Evolutionary conservation across 352 stramenopile species (phyloP), one percentile per base, ranked within the genome.

Genomic region (Thalassiosira pacifica): DNA sequence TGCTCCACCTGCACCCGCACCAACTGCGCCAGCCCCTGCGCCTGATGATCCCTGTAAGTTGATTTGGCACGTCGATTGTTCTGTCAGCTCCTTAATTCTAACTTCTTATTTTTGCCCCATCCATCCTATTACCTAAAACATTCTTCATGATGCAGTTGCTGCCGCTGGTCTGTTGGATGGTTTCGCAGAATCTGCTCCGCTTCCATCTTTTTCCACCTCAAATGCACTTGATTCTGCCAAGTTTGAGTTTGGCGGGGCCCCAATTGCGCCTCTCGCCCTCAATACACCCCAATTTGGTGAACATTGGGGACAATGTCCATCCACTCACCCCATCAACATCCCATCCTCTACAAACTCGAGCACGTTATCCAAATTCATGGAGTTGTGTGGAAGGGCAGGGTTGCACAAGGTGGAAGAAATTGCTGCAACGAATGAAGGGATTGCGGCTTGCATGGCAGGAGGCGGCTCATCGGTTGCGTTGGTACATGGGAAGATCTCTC

Each of bases 231-330:
- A 69, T 63, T 85, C 76, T 48, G 67, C 78, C 1, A 94, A 91
- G 55, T 94, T 94, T 82, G 86, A 94, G 71, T 93, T 88, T 78
- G 88, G 92, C 76, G 90, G 90, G 24, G 61, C 64, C 22, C 27
- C 76, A 13, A 86, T 96, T 64, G 83, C 89, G 31, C 93, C 93
- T 45, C 77, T 96, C n/a, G 67, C 74, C n/a, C 95, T 96, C 59
- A 93, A 82, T 9, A 96, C 93, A 11, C 81, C 87, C 32, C 89
- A 95, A 76, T 96, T 96, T 70, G 93, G 93, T 74, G 74, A 92
- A 65, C 65, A 90, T 34, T 96, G 93, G 93, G 92, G 93, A 19
- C 74, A 66, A 57, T 95, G 88, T 57, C 53, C 86, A 27, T 85
- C 76, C n/a, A 93, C 85, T 59, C 86, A 89, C 64, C 88, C 90